These are phyloP conservation scores for Lepiota subincarnata DNA, from an alignment of 768 basidiomycete genomes.

Conservation along the genomic window DNA sequence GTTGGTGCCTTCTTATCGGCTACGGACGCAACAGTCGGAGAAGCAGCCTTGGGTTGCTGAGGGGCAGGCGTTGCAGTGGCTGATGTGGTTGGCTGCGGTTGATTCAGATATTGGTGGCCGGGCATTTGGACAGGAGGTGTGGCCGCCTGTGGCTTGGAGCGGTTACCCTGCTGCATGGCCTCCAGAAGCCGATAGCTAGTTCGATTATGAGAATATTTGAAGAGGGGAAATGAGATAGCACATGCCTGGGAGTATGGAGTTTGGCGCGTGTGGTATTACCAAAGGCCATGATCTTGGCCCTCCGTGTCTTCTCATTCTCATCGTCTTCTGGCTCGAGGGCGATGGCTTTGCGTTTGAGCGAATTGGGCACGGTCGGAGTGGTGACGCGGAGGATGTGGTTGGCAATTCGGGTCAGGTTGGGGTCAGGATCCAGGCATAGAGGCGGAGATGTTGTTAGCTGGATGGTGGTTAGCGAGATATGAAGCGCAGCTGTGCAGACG, in stretches of 20 bases:
- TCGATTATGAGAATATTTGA: not conserved
- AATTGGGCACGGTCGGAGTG: conserved; percentile 64
- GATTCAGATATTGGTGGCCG: conserved; percentile 21
- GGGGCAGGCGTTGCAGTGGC: conserved; percentile 19
- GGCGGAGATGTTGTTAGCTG: conserved; percentile 74
- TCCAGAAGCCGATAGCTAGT: conserved; percentile 59
- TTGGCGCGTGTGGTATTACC: conserved; percentile 62
- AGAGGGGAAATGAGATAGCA: conserved; percentile 10
- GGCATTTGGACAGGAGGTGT: conserved; percentile 26
- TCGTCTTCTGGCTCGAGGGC: conserved; percentile 71
- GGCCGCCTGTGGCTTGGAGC: conserved; percentile 23
- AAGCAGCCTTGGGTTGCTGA: conserved; percentile 26
- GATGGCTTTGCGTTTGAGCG: conserved; percentile 74
- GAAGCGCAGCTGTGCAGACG: conserved; percentile 7
- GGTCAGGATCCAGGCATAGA: conserved; percentile 77
- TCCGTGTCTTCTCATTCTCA: conserved; percentile 68
- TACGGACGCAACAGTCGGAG: conserved; percentile 23
- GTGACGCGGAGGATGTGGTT: conserved; percentile 73
- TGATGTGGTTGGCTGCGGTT: conserved; percentile 16
- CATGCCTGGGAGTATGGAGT: conserved; percentile 48
- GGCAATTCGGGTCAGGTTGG: conserved; percentile 68
- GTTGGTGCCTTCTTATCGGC: conserved; percentile 22
- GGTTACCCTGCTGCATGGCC: conserved; percentile 22
- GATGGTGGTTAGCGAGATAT: not conserved
- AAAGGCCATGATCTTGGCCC: conserved; percentile 72